Percentiles rank a stretch among this genome's conserved stretches.
Conservation (phyloP, 2,329 filamentous ascomycete species). For the Byssoonygena ceratinophila region DNA sequence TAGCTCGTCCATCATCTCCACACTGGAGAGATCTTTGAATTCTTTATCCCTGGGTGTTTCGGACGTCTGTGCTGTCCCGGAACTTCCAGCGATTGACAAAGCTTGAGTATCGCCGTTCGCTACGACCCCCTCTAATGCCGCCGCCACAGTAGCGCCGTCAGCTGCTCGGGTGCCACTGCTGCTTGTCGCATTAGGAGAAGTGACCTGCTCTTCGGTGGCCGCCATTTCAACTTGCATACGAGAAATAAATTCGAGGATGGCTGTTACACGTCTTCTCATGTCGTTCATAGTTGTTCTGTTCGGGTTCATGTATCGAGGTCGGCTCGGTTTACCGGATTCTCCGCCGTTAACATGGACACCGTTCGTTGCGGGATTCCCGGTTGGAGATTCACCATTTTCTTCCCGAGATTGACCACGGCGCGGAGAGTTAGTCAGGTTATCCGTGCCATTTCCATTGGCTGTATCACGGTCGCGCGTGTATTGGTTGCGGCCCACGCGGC, state of each 20-base stretch:
- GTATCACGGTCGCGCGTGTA: slow-evolving; percentile 67
- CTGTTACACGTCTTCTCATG: slow-evolving; percentile 72
- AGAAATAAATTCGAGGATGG: slow-evolving; percentile 81
- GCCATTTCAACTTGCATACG: slow-evolving; percentile 81
- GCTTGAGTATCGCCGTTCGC: slow-evolving; percentile 7
- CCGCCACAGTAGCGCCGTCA: slow-evolving; percentile 15
- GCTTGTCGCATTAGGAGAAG: slow-evolving; percentile 28
- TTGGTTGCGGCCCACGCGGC: slow-evolving; percentile 62
- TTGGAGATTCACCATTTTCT: slow-evolving; percentile 29
- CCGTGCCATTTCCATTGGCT: slow-evolving; percentile 41
- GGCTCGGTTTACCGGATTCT: slow-evolving; percentile 50
- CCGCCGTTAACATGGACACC: slow-evolving; percentile 46
- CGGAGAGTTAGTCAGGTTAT: slow-evolving; percentile 26
- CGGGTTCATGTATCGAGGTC: slow-evolving; percentile 46
- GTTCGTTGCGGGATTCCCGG: slow-evolving; percentile 27
- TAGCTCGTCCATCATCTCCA: slow-evolving; percentile 85
- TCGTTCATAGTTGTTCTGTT: slow-evolving; percentile 68
- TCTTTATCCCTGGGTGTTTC: slow-evolving; percentile 35
- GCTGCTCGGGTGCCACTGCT: slow-evolving; percentile 16
- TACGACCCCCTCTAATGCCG: slow-evolving; percentile 13
- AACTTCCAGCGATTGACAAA: background rate
- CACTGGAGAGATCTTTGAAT: slow-evolving; percentile 65
- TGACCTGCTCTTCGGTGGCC: slow-evolving; percentile 42
- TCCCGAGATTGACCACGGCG: slow-evolving; percentile 34
- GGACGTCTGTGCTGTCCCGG: slow-evolving; percentile 16